A percentile compares a stretch with the other conserved stretches of the same genome.
Conservation (phyloP, 164 flowering plant species). For the Berberis thunbergii region DNA sequence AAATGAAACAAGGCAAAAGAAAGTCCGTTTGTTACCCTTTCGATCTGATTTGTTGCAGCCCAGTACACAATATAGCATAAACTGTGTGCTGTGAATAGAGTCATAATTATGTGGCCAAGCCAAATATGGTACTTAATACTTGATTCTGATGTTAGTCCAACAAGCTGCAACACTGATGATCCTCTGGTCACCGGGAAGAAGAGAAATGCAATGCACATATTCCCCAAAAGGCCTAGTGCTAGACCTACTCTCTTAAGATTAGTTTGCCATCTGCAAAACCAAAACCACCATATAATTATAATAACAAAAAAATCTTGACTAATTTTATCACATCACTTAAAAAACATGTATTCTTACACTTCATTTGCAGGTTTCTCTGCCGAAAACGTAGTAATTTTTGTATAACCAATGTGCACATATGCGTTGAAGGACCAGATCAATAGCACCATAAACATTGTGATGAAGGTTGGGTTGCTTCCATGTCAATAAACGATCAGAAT, state of each 20-base stretch:
- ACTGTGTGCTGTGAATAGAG: slow-evolving; percentile 59
- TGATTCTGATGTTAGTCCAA: slow-evolving; percentile 46
- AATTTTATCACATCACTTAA: background rate
- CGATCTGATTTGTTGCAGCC: slow-evolving; percentile 11
- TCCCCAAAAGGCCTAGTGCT: slow-evolving; percentile 43
- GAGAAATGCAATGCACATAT: slow-evolving; percentile 46
- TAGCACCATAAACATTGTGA: slow-evolving; percentile 35
- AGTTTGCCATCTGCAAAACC: slow-evolving; percentile 40
- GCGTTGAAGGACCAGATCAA: slow-evolving; percentile 45
- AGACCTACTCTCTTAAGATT: slow-evolving; percentile 35
- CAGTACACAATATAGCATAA: slow-evolving; percentile 40
- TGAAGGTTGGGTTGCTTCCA: slow-evolving; percentile 41
- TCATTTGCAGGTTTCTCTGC: slow-evolving; percentile 20
- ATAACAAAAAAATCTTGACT: background rate
- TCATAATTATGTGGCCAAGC: slow-evolving; percentile 61
- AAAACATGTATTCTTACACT: slow-evolving; percentile 23
- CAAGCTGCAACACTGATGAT: slow-evolving; percentile 40
- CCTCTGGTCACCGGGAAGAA: slow-evolving; percentile 69
- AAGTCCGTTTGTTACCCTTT: background rate
- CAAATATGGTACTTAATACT: slow-evolving; percentile 75
- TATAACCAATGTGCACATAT: slow-evolving; percentile 31
- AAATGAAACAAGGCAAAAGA: too few relatives aligned
- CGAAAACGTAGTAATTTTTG: slow-evolving; percentile 10
- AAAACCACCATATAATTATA: too few relatives aligned
- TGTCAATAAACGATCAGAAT: background rate